Base-by-base conservation (phyloP, 768 basidiomycete genomes). In the Leucocoprinus leucothites region DNA sequence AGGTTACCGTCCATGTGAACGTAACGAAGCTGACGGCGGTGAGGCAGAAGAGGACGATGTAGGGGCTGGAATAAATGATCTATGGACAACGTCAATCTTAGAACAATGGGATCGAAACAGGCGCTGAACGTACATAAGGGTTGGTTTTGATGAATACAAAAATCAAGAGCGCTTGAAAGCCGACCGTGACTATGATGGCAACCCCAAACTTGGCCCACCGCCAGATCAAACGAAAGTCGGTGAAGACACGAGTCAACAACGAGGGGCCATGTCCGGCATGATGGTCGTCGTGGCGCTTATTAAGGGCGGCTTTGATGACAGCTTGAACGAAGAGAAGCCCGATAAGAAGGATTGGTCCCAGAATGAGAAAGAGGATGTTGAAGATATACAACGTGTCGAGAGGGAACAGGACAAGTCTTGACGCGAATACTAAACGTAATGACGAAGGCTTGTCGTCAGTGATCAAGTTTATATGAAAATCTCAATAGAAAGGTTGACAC, bases 121-220 rank as follows among this genome's bases (percentile, higher is more conserved):
- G 11, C 25, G 58, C 11, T 38, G 26, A 28, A 70, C 85, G 62
- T 63, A 89, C 87, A 58, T 81, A 84, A 26, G 84, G 82, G 64
- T 89, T 89, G 38, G 86, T 3, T 3, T 75, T 69, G 18, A 81
- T 61, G 58, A 79, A 84, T 3, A 73, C 73, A 45, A 72, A 63
- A 2, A 82, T 71, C 6, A 89, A 68, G 2, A 74, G 71, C 1
- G 66, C 71, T 58, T 87, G 81, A 1, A 79, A 59, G 5, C 67
- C 76, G 3, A 76, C 59, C 2, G 74, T 71, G 11, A 84, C 60
- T 7, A 75, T 44, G 34, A 89, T 60, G 1, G 84, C 77, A 0
- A 84, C 60, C 82, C 86, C 89, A 63, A 91, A 86, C 53, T 82
- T 81, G 21, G 74, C 69, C 69, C 82, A 84, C 42, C 69, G 72